Conservation (phyloP, 108 stramenopile species). For the Aurantiochytrium sp. region DNA sequence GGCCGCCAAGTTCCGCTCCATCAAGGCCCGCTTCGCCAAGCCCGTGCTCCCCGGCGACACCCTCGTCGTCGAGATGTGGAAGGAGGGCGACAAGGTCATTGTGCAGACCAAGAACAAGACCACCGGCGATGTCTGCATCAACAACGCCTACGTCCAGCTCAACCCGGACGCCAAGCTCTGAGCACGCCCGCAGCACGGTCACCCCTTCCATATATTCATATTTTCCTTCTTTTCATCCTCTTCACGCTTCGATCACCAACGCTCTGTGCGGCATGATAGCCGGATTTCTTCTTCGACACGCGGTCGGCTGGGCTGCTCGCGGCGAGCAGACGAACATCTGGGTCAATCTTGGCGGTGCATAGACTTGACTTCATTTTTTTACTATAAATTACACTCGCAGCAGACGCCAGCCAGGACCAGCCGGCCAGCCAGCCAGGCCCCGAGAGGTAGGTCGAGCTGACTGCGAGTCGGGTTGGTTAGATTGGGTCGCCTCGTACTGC, state of each 20-base stretch:
- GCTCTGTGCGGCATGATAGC: background rate
- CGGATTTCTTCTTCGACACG: too few relatives aligned
- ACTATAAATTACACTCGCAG: too few relatives aligned
- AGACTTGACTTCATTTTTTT: too few relatives aligned
- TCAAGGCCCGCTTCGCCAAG: constrained; percentile 37
- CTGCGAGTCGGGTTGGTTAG: too few relatives aligned
- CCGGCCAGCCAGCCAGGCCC: too few relatives aligned
- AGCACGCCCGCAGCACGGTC: background rate
- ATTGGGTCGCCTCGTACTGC: too few relatives aligned
- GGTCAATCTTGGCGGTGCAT: too few relatives aligned
- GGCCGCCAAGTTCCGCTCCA: background rate
- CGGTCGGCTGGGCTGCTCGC: too few relatives aligned
- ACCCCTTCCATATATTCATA: background rate
- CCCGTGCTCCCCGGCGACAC: constrained; percentile 41
- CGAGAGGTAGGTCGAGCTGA: too few relatives aligned
- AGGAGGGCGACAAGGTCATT: constrained; percentile 34
- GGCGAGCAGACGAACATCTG: too few relatives aligned
- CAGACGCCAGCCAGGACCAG: too few relatives aligned
- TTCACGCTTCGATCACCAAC: background rate
- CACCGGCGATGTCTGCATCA: constrained; percentile 23
- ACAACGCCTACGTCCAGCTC: constrained; percentile 26
- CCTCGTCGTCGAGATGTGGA: constrained; percentile 28
- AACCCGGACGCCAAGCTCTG: constrained; percentile 27
- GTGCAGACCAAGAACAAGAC: constrained; percentile 21
- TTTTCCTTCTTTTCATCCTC: background rate